phyloP scores from a whole-genome alignment of 208 protist species.

The Acanthamoeba triangularis region DNA sequence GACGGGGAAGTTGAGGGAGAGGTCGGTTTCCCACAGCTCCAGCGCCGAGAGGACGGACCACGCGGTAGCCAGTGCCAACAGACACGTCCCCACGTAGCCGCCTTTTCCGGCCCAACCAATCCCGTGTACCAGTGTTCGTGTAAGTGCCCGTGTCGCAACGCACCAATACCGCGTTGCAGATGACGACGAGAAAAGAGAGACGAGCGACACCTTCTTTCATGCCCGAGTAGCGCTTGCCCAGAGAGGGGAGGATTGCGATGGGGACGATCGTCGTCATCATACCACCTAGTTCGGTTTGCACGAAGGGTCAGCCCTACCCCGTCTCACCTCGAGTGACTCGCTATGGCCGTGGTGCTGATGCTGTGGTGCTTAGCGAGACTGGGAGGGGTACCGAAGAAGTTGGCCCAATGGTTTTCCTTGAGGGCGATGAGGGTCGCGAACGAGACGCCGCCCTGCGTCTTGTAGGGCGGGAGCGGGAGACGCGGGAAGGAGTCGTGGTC shows the following conservation, averaged over 20 bases:
- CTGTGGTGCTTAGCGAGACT: no score
- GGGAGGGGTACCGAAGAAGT: conserved; percentile 30
- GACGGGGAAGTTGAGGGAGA: conserved; percentile 47
- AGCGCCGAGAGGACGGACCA: conserved; percentile 15
- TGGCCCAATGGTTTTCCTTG: conserved; percentile 65
- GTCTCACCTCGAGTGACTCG: no score
- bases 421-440: conserved; percentile 21
- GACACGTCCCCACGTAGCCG: conserved; percentile 32
- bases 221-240: conserved; percentile 42
- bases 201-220: conserved; percentile 14
- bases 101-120: neutral
- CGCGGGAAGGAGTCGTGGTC: neutral
- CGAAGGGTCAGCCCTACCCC: no score
- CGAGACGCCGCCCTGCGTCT: neutral
- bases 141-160: no score
- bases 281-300: no score
- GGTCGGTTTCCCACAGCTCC: neutral
- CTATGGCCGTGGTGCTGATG: no score
- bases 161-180: neutral
- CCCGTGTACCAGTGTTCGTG: no score
- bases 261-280: conserved; percentile 17
- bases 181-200: no score
- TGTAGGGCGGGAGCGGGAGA: conserved; percentile 13
- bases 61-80: neutral
- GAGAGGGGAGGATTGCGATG: neutral